Conservation (phyloP, 2,329 filamentous ascomycete genomes). For the Stachybotrys chartarum region DNA sequence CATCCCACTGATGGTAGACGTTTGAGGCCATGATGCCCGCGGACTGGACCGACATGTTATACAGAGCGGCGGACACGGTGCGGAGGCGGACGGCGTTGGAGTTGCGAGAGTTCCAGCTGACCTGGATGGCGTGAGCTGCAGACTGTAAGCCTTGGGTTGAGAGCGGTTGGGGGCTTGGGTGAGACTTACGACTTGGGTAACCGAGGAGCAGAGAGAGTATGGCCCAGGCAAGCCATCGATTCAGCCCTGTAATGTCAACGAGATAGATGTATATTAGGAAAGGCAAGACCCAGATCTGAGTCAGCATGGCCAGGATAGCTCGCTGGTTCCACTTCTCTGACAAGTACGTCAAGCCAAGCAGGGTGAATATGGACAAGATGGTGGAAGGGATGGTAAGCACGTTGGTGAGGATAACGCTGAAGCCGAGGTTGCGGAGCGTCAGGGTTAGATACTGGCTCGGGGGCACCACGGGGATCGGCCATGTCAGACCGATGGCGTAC, state of each 20-base stretch:
- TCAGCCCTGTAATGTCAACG: conserved; percentile 14
- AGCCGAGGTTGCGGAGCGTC: conserved; percentile 14
- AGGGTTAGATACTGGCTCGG: conserved; percentile 45
- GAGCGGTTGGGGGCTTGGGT: conserved; percentile 3
- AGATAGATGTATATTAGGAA: conserved; percentile 40
- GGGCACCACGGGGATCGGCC: conserved; percentile 38
- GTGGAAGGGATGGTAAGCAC: conserved; percentile 7
- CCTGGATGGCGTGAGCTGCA: conserved; percentile 26
- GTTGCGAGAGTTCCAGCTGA: conserved; percentile 52
- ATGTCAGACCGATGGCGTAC: conserved; percentile 41
- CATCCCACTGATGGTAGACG: conserved; percentile 15
- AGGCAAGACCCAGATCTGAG: conserved; percentile 53
- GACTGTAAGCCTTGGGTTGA: not conserved
- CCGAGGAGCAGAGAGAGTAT: conserved; percentile 25
- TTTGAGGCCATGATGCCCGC: conserved; percentile 32
- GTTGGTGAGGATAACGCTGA: conserved; percentile 34
- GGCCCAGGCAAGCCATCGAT: conserved; percentile 25
- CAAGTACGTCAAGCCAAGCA: conserved; percentile 9
- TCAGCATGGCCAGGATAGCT: conserved; percentile 21
- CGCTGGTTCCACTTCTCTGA: conserved; percentile 39
- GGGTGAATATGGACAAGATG: conserved; percentile 2
- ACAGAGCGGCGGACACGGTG: conserved; percentile 50
- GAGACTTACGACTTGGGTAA: conserved; percentile 32
- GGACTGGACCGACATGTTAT: conserved; percentile 45
- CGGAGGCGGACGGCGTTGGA: conserved; percentile 53